Base-by-base conservation (phyloP, 345 rosid genomes). In the Psidium friedrichsthalianum region DNA sequence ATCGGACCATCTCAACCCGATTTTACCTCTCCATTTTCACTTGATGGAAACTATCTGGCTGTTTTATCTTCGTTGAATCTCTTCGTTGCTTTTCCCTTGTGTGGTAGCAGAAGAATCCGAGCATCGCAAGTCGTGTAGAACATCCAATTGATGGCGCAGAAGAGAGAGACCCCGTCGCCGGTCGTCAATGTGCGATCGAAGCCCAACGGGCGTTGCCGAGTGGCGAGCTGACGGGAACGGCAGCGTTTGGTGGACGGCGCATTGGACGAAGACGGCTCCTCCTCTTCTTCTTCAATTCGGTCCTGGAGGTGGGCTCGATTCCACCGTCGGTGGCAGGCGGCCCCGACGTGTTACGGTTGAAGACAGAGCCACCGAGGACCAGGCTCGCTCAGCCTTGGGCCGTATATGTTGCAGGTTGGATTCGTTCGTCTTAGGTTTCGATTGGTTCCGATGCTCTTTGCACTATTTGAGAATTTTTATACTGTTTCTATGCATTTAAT, bases 331-430 rank as follows among this genome's bases (percentile, higher is more conserved):
- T 58, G 97, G 93, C n/a, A n/a, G 94, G 93, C 6, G 94, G 92
- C 69, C 91, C 86, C 86, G 95, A 96, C 56, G 88, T 93, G 42
- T 93, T 93, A 91, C 86, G 96, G 92, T 32, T 32, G 98, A 95
- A 90, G 97, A 94, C 80, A 87, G 91, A 74, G 93, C 95, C 90
- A 87, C 94, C 18, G 96, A 93, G 85, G 98, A 95, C 84, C 93
- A 91, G 90, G 90, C 91, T 92, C 57, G 93, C n/a, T 94, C 84
- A 96, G 84, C 99, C 98, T 58, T 96, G 99, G 98, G 82, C 96
- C 27, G 82, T 90, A 86, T 93, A 96, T 27, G 95, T 96, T 82
- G 98, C 98, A 95, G 99, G 99, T 95, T 64, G 83, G 55, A 57
- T 69, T 78, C 49, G n/a, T 20, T 20, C 16, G 22, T 61, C 40